Evolutionary conservation across 345 rosid species (phyloP), one percentile per base, ranked within the genome.

Genomic region (Eucalyptus fibrosa): DNA sequence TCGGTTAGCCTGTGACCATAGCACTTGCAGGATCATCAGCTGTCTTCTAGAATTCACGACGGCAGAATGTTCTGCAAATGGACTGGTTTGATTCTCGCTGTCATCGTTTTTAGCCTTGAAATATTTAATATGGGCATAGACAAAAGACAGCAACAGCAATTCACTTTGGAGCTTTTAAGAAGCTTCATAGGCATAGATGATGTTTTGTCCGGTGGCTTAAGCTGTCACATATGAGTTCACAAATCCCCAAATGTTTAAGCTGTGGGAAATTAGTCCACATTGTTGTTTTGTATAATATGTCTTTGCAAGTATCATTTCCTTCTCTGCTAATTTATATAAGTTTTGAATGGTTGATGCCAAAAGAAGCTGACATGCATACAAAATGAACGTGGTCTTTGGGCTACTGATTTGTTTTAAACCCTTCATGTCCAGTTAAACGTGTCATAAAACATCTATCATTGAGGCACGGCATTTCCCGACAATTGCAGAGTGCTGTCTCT

Each of bases 401-500:
- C 44, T 34, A 72, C 44, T 18, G 47, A 40, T 77, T 77, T 21
- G 47, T 40, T 77, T 77, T 40, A 77, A 40, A 77, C 30, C 47
- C 30, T 77, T 24, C 13, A 77, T 40, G 85, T 77, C 85, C 47
- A 40, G 4, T 77, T 21, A 21, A 40, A 77, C 7, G 9, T 77
- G 85, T 40, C 30, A 21, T 11, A 42, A 12, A 77, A 62, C 47
- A 12, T 77, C 45, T 7, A 11, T 77, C 30, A 12, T 40, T 40
- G 47, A 77, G 4, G 47, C 47, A 21, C 0, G 2, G 21, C 30
- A 50, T 86, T 86, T 86, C 59, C 12, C 0, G 34, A 28, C 87
- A 86, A 86, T 86, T 37, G 94, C 92, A 97, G 99, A 92, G 95
- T 92, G 91, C 90, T 86, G 98, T 97, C 65, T 95, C 98, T 77